Conservation (phyloP, 768 basidiomycete genomes). For the Russula ochroleuca region DNA sequence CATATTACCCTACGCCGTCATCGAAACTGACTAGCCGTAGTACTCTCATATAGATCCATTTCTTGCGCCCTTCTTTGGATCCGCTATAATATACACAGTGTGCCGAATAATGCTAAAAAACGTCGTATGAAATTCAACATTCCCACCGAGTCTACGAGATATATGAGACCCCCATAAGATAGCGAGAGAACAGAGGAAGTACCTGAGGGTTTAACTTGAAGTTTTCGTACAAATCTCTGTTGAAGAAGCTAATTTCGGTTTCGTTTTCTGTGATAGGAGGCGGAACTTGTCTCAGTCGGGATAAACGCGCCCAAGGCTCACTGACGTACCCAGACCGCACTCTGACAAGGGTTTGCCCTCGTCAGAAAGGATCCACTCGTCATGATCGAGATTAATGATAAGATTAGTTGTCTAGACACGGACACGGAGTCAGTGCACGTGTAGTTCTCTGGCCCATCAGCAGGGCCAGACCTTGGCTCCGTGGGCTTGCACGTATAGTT, state of each 20-base stretch:
- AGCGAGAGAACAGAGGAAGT: neutral
- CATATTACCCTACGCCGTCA: constrained; percentile 21
- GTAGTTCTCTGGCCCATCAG: neutral
- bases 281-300: neutral
- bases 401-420: constrained; percentile 80
- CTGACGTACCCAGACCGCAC: constrained; percentile 68
- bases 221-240: constrained; percentile 63
- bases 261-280: constrained; percentile 85
- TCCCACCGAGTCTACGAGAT: constrained; percentile 25
- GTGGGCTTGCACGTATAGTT: constrained; percentile 92
- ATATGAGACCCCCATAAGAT: neutral
- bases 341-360: constrained; percentile 60
- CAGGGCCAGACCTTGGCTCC: constrained; percentile 71
- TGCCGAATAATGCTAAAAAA: neutral
- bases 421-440: neutral
- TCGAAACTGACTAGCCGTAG: constrained; percentile 17
- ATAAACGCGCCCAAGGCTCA: neutral
- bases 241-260: constrained; percentile 92
- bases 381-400: constrained; percentile 96
- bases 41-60: constrained; percentile 24
- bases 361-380: constrained; percentile 85
- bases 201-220: constrained; percentile 87
- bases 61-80: constrained; percentile 10
- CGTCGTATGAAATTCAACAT: constrained; percentile 6
- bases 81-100: constrained; percentile 7